A percentile compares a stretch with the other conserved stretches of the same genome.
Conservation (phyloP, 163 green algal species). For the Prototheca cutis region DNA sequence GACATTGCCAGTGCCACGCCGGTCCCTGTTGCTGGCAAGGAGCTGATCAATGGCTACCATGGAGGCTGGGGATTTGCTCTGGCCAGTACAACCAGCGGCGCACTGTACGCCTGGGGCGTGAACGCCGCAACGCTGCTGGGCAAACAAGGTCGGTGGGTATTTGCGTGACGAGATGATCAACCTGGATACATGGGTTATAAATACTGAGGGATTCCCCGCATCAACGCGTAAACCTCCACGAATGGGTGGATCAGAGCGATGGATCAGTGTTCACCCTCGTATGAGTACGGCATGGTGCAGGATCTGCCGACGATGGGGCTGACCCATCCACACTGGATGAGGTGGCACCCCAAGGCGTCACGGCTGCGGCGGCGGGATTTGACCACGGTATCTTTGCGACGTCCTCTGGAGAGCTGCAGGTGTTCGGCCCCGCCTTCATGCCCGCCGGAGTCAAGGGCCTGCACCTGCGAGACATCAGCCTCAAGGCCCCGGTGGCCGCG, state of each 20-base stretch:
- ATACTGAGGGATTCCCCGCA: too few species aligned
- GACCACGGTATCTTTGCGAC: constrained; percentile 16
- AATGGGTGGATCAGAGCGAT: too few species aligned
- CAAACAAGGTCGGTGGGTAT: constrained; percentile 16
- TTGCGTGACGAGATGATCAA: too few species aligned
- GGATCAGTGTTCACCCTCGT: too few species aligned
- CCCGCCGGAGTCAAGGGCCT: neutral
- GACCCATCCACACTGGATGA: constrained; percentile 6
- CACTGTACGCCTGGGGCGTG: constrained; percentile 21
- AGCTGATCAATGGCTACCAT: neutral
- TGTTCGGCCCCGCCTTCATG: constrained; percentile 9
- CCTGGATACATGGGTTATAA: too few species aligned
- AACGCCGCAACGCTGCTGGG: constrained; percentile 16
- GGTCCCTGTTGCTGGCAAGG: constrained; percentile 3
- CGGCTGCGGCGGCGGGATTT: constrained; percentile 15
- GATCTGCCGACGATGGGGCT: constrained; percentile 3
- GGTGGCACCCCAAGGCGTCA: neutral
- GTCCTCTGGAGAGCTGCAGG: constrained; percentile 5
- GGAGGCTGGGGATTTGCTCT: constrained; percentile 28
- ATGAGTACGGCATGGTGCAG: too few species aligned
- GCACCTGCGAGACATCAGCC: constrained; percentile 6
- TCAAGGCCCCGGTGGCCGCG: constrained; percentile 1
- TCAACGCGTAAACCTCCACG: too few species aligned
- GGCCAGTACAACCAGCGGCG: neutral
- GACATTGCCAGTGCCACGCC: constrained; percentile 8